phyloP scores from a whole-genome alignment of 1,284 basidiomycete genomes.

The Irpex sp. region DNA sequence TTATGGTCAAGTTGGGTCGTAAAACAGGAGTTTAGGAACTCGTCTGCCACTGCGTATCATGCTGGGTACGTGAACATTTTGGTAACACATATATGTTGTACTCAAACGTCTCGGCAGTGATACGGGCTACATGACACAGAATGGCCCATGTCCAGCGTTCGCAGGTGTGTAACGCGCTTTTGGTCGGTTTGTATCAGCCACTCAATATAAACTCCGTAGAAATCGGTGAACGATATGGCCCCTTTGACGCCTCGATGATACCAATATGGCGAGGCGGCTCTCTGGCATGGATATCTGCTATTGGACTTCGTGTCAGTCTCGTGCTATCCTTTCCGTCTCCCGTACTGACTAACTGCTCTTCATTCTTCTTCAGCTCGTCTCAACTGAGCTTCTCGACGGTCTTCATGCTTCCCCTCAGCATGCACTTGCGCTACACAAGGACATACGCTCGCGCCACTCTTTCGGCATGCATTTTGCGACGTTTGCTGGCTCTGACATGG shows the following conservation, averaged over 20 bases:
- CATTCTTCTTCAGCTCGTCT: constrained; percentile 12
- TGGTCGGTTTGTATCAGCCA: not conserved
- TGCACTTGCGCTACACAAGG: constrained; percentile 21
- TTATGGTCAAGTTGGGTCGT: constrained; percentile 34
- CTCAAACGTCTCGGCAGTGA: constrained; percentile 18
- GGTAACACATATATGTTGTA: not conserved
- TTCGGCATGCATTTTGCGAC: constrained; percentile 37
- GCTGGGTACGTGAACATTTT: constrained; percentile 18
- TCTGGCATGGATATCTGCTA: constrained; percentile 24
- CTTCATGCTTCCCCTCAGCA: constrained; percentile 24
- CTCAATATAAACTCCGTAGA: constrained; percentile 15
- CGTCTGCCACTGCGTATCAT: constrained; percentile 21
- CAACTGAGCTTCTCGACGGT: constrained; percentile 17
- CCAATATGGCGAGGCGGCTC: constrained; percentile 34
- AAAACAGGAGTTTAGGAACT: constrained; percentile 12
- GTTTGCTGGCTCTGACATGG: constrained; percentile 33
- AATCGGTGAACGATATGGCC: constrained; percentile 30
- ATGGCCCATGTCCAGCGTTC: constrained; percentile 29
- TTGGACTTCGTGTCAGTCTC: constrained; percentile 26
- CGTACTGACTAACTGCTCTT: not conserved
- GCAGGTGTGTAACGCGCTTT: constrained; percentile 18
- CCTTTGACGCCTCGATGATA: constrained; percentile 31
- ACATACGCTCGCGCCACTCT: constrained; percentile 31
- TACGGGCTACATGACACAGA: constrained; percentile 28
- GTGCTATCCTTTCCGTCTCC: not conserved